Evolutionary conservation across 805 yeast genomes (phyloP), one percentile per base, ranked within the genome.

Genomic region (Cyberlindnera mrakii): DNA sequence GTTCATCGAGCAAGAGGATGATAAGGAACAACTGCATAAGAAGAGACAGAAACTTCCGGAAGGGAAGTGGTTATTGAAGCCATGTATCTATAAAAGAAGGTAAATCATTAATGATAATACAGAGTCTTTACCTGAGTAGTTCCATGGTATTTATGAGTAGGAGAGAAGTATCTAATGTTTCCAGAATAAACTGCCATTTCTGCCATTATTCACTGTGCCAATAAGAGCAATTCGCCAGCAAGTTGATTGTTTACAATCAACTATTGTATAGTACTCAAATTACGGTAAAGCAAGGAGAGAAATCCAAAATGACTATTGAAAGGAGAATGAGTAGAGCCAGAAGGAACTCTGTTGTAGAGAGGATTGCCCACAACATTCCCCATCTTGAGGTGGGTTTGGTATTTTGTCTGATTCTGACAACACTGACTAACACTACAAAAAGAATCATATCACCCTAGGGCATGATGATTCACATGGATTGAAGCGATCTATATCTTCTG

Each of bases 81-180:
- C 99, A 3, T 93, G 99, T 67, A 86, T 93, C 47, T 93, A 93
- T 65, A 93, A 93, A 62, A 77, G 95, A 66, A 75, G 96, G 53
- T 86, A 60, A 57, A 32, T 30, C 31, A 23, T 23, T 23, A 23
- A 23, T 23, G 8, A 10, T 23, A 19, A 29, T n/a, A 3, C 9
- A 23, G 8, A 23, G 8, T 19, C 23, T 19, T 19, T 19, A 14
- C 18, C 18, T 19, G 36, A 33, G 23, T 33, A 33, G 29, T n/a
- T 18, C 3, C 10, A 6, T 3, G 10, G 19, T 34, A 34, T 13
- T 34, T 8, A 23, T 23, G 13, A 23, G 27, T 23, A 23, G 11
- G 27, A 23, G 11, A 23, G 11, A 23, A 10, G 27, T 4, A 23
- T 10, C 27, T 23, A 23, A 23, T 23, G 10, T 6, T 23, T 23